phyloP scores from a whole-genome alignment of 805 yeast species.

The Dipodascopsis uninucleata region DNA sequence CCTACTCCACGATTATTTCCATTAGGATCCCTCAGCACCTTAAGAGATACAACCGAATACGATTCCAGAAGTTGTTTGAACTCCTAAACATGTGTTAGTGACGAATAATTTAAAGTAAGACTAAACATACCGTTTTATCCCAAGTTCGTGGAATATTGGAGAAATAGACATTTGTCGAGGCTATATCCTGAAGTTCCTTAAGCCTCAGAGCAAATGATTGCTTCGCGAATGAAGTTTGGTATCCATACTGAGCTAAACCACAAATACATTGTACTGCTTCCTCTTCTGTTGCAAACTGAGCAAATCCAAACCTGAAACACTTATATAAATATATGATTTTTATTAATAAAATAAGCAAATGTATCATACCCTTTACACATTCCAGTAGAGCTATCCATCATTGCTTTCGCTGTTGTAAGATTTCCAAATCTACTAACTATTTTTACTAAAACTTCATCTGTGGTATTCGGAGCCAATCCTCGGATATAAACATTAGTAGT shows the following conservation, averaged over 20 bases:
- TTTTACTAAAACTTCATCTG: conserved; percentile 47
- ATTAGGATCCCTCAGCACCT: conserved; percentile 27
- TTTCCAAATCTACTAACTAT: conserved; percentile 45
- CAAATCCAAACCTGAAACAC: conserved; percentile 38
- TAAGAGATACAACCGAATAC: conserved; percentile 23
- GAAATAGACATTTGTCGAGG: conserved; percentile 28
- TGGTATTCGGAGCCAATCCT: conserved; percentile 52
- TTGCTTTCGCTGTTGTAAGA: conserved; percentile 49
- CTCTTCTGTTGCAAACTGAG: conserved; percentile 38
- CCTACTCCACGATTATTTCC: conserved; percentile 31
- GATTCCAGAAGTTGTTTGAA: conserved; percentile 20
- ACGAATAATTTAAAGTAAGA: not conserved
- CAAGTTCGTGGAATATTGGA: conserved; percentile 29
- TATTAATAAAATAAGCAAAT: not conserved
- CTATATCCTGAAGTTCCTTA: conserved; percentile 23
- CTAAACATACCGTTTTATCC: conserved; percentile 26
- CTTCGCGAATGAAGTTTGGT: conserved; percentile 31
- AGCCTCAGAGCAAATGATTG: conserved; percentile 1
- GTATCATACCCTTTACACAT: conserved; percentile 28
- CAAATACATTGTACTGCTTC: conserved; percentile 30
- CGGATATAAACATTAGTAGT: conserved; percentile 56
- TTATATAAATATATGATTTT: not conserved
- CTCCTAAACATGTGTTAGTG: conserved; percentile 13
- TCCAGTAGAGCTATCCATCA: conserved; percentile 38
- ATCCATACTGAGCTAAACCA: conserved; percentile 28